A percentile compares a stretch with the other conserved stretches of the same genome.
phyloP scores from a whole-genome alignment of 1,284 basidiomycete species.

The Salmacisia buchloeana region DNA sequence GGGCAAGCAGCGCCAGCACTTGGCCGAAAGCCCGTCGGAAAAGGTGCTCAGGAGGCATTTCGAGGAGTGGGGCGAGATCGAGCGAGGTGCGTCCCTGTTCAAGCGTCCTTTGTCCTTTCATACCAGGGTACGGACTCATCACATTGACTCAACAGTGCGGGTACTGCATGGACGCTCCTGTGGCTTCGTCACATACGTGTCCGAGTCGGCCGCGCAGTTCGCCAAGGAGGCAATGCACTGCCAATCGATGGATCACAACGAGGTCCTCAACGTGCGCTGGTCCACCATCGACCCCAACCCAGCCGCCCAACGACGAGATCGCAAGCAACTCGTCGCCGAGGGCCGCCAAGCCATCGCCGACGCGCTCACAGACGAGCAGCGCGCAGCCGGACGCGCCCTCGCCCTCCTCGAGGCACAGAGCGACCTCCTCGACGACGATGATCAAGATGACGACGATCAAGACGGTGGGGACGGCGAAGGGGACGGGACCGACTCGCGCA shows the following conservation, averaged over 20 bases:
- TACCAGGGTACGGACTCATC: background rate
- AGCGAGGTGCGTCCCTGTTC: constrained; percentile 53
- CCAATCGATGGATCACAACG: constrained; percentile 93
- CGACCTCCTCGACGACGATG: constrained; percentile 16
- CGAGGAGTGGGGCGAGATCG: constrained; percentile 93
- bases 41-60: constrained; percentile 62
- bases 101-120: background rate
- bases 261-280: constrained; percentile 72
- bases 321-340: constrained; percentile 24
- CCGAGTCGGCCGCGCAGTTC: constrained; percentile 81
- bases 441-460: constrained; percentile 10
- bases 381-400: constrained; percentile 28
- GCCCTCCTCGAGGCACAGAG: constrained; percentile 19
- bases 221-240: constrained; percentile 99
- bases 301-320: constrained; percentile 30
- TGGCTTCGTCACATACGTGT: constrained; percentile 91
- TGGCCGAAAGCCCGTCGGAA: constrained; percentile 27
- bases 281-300: constrained; percentile 46
- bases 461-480: no score
- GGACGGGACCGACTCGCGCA: no score
- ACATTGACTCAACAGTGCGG: constrained; percentile 59
- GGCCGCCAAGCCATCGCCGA: constrained; percentile 36
- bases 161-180: constrained; percentile 89
- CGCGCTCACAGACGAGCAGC: constrained; percentile 27
- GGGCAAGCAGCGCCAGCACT: constrained; percentile 26